A percentile compares a stretch with the other conserved stretches of the same genome.
phyloP scores from a whole-genome alignment of 768 basidiomycete genomes.

The Tricholoma saponaceum region DNA sequence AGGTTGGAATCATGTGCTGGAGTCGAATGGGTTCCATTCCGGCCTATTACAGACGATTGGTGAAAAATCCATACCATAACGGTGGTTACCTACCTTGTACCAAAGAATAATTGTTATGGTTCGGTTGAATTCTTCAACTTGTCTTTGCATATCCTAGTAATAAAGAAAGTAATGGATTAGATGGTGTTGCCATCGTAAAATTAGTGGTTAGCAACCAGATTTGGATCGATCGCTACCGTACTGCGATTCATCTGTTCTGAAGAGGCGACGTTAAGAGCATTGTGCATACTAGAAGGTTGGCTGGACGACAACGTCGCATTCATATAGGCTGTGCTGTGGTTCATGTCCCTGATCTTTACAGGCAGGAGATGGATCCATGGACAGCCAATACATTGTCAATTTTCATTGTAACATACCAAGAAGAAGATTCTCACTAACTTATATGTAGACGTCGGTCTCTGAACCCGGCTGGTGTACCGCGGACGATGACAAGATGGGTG shows the following conservation, averaged over 20 bases:
- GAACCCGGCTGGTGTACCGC: constrained; percentile 28
- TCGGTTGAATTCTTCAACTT: constrained; percentile 42
- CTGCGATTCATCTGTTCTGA: constrained; percentile 7
- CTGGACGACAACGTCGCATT: not conserved
- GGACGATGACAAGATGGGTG: constrained; percentile 12
- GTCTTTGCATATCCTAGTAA: constrained; percentile 34
- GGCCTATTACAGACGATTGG: constrained; percentile 28
- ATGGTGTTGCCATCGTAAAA: not conserved
- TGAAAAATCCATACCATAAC: not conserved
- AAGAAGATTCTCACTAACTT: not conserved
- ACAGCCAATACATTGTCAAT: not conserved
- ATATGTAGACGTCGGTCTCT: constrained; percentile 20
- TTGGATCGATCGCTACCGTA: constrained; percentile 3
- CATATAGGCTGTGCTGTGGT: constrained; percentile 12
- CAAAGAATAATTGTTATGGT: constrained; percentile 66
- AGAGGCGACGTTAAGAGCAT: constrained; percentile 5
- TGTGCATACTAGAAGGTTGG: constrained; percentile 10
- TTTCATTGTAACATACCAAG: not conserved
- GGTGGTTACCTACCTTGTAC: constrained; percentile 47
- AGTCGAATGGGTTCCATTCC: constrained; percentile 53
- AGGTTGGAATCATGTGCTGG: constrained; percentile 54
- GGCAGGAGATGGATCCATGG: too few species aligned
- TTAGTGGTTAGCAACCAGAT: not conserved
- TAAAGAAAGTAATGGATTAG: not conserved
- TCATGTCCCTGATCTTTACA: not conserved